Conservation (phyloP, 352 stramenopile genomes). For the Plasmopara muralis region DNA sequence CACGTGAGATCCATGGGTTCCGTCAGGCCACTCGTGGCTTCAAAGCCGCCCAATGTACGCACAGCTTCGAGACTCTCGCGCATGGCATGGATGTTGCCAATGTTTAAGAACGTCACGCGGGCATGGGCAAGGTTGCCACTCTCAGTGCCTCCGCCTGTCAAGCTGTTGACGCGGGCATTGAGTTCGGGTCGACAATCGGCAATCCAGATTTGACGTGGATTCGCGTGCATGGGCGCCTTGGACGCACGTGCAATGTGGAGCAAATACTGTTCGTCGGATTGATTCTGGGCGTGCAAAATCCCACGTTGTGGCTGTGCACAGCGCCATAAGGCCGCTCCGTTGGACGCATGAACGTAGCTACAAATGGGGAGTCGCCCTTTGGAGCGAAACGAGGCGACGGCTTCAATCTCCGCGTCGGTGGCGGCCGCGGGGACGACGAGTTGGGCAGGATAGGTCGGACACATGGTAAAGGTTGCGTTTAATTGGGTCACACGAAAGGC, state of each 20-base stretch:
- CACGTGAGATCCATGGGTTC: constrained; percentile 56
- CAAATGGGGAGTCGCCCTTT: constrained; percentile 80
- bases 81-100: constrained; percentile 92
- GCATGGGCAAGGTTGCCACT: constrained; percentile 70
- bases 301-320: constrained; percentile 83
- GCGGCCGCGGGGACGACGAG: constrained; percentile 65
- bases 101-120: constrained; percentile 82
- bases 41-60: constrained; percentile 40
- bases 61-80: constrained; percentile 79
- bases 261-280: constrained; percentile 70
- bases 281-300: constrained; percentile 71
- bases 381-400: constrained; percentile 72
- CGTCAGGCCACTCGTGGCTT: constrained; percentile 21
- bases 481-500: constrained; percentile 52
- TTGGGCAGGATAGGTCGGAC: constrained; percentile 69
- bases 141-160: constrained; percentile 87
- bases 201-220: constrained; percentile 72
- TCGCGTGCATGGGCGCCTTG: constrained; percentile 7
- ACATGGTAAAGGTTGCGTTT: constrained; percentile 66
- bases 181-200: constrained; percentile 86
- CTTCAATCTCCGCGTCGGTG: constrained; percentile 55
- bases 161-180: constrained; percentile 86
- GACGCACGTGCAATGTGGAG: constrained; percentile 38
- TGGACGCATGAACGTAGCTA: constrained; percentile 66
- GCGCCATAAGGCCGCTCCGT: constrained; percentile 69